Evolutionary conservation across 176 grass and related monocot genomes (phyloP), one percentile per base, ranked within the genome.

Genomic region (Oropetium thomaeum): DNA sequence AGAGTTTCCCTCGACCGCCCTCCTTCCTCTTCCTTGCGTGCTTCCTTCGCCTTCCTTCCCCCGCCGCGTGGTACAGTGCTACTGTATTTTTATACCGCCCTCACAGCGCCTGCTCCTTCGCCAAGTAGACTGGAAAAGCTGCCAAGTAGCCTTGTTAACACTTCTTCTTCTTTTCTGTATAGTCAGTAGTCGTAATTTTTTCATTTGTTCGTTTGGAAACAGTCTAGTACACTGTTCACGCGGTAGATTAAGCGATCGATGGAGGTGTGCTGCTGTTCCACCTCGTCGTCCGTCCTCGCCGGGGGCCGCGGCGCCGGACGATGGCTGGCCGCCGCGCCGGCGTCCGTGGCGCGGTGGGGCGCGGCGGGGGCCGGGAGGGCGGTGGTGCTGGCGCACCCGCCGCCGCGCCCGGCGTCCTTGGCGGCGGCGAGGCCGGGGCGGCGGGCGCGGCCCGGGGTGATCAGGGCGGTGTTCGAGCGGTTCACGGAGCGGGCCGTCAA

Each of bases 401-500:
- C 32, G 20, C 33, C 70, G 77, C 42, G 20, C 30, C 22, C 71
- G 45, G 45, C 15, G 45, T 17, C 13, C 3, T n/a, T 35, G 1
- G 0, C 62, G 7, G 34, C 27, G 8, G 8, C 31, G 30, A 45
- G 11, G 31, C 1, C 73, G 34, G 22, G 53, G 53, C 65, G 27
- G 1, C 39, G 71, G 70, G 43, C 51, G 22, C 77, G 28, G 67
- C 61, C 22, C 20, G 62, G 16, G 16, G 65, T 54, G 5, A 40
- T 86, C 62, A 80, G 26, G 75, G 95, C 95, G 17, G 88, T 94
- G 7, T 92, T 94, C 79, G 91, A 98, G 81, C 78, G 91, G 19
- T 98, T 98, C 89, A 92, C 88, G 49, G 88, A 94, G 91, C 77
- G 89, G 43, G 88, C 95, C 58, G 83, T 94, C 41, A 87, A 89